Evolutionary conservation across 2,329 filamentous ascomycete species (phyloP), one percentile per base, ranked within the genome.

Genomic region (Colletotrichum orbiculare): DNA sequence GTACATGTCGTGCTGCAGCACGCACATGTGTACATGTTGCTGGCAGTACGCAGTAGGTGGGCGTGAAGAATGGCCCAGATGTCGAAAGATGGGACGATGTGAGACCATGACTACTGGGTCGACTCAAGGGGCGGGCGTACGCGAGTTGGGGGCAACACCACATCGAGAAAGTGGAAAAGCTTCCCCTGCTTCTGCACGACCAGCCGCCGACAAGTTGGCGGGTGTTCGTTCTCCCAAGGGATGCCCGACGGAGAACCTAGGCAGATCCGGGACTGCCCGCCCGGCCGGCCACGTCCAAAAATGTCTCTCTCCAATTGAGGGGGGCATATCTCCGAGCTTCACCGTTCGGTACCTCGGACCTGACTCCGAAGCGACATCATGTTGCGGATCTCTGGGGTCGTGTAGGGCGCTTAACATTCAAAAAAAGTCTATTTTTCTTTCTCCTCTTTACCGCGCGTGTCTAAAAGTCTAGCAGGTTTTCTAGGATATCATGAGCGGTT

Each of bases 401-500:
- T 34, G 39, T 15, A 43, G 34, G 7, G 34, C 25, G 25, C 33
- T 25, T 34, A 37, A 42, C 54, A 43, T 37, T 47, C 34, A 37
- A 43, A 49, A 49, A 46, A 50, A 47, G 58, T 65, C 62, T 65
- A 62, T 65, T 56, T 53, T 65, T 50, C 17, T 56, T 37, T 61
- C 37, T 46, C 47, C 41, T 53, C 33, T 33, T 25, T 25, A 25
- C 4, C 25, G 25, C 25, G 25, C 47, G 37, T 25, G 46, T 59
- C 55, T 58, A 50, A 35, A n/a, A 33, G 25, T 64, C 49, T 64
- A 59, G 46, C 43, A 38, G 38, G 15, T 45, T 38, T 17, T 25
- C 25, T 25, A 25, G 25, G 15, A 42, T 39, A 25, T 64, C 54
- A 41, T 64, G 47, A 35, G 15, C 39, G 42, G 41, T 35, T 48